These are phyloP conservation scores for Combretum micranthum DNA, from an alignment of 345 rosid genomes.

Conservation along the genomic window DNA sequence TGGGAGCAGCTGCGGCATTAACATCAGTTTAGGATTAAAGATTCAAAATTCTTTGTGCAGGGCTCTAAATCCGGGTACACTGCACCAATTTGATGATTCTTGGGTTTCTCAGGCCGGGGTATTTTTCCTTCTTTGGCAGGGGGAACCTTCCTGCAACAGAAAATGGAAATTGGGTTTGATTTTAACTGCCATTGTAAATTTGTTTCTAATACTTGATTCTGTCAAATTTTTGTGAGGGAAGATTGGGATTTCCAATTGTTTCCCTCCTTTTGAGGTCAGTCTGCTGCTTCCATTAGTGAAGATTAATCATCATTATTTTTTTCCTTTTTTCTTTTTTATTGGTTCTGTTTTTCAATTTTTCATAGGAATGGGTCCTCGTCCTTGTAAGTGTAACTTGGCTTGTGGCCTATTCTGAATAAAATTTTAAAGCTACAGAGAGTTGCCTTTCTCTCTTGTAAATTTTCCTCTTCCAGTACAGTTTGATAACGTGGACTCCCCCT, in stretches of 20 bases:
- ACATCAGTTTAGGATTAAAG: slow-evolving; percentile 16
- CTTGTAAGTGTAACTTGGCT: too few relatives aligned
- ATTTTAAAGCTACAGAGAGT: neutral
- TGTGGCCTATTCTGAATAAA: slow-evolving; percentile 13
- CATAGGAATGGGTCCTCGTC: neutral
- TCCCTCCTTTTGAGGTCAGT: slow-evolving; percentile 12
- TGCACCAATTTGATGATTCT: slow-evolving; percentile 37
- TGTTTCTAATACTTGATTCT: slow-evolving; percentile 6
- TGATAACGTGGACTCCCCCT: too few relatives aligned
- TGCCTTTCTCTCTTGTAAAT: neutral
- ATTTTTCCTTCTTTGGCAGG: slow-evolving; percentile 41
- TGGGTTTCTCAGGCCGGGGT: slow-evolving; percentile 45
- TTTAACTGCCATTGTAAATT: slow-evolving; percentile 27
- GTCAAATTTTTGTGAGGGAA: slow-evolving; percentile 11
- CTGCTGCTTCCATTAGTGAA: slow-evolving; percentile 30
- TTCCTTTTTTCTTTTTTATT: slow-evolving; percentile 22
- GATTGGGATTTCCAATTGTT: slow-evolving; percentile 23
- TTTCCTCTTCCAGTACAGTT: neutral
- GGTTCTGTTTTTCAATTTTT: too few relatives aligned
- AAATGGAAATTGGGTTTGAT: slow-evolving; percentile 26
- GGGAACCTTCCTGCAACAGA: slow-evolving; percentile 35
- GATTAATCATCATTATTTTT: slow-evolving; percentile 26
- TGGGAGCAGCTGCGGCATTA: slow-evolving; percentile 36
- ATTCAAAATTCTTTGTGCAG: slow-evolving; percentile 44
- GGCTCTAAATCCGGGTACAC: slow-evolving; percentile 19